Evolutionary conservation across 495 filamentous ascomycete species (phyloP).

Genomic region (Staphylotrichum longicolle): DNA sequence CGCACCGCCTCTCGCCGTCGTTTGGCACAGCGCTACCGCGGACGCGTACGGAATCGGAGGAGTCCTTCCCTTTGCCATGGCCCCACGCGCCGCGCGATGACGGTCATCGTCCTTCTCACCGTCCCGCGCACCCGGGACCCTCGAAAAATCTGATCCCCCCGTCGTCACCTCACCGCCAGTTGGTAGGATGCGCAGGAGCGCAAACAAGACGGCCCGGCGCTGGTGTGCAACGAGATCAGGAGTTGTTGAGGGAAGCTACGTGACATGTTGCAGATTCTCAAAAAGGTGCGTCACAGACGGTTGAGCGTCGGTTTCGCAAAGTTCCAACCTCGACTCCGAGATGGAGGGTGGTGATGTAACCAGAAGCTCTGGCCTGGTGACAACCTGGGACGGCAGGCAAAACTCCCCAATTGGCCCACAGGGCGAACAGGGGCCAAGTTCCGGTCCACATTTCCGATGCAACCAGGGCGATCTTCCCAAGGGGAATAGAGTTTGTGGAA

Average conservation of each 20-base stretch:
- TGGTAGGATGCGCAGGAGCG: no score
- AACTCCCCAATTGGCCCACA: conserved; percentile 5
- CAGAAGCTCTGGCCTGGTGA: not conserved
- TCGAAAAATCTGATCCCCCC: not conserved
- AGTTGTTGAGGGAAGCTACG: no score
- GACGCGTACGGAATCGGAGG: not conserved
- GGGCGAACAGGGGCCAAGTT: not conserved
- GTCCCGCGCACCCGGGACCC: not conserved
- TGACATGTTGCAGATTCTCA: no score
- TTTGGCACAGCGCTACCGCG: not conserved
- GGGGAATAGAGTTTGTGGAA: conserved; percentile 31
- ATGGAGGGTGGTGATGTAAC: conserved; percentile 11
- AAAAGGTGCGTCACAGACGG: no score
- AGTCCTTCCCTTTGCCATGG: not conserved
- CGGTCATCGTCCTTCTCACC: not conserved
- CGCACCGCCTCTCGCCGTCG: conserved; percentile 6
- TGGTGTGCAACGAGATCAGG: no score
- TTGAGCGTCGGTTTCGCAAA: not conserved
- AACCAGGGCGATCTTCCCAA: conserved; percentile 15
- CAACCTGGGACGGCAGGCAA: not conserved
- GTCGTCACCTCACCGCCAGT: not conserved
- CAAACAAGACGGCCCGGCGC: no score
- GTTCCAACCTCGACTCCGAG: not conserved
- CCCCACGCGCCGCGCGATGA: not conserved
- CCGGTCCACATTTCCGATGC: conserved; percentile 15